Conservation (phyloP, 73 alveolate genomes). For the Paramecium biaurelia region DNA sequence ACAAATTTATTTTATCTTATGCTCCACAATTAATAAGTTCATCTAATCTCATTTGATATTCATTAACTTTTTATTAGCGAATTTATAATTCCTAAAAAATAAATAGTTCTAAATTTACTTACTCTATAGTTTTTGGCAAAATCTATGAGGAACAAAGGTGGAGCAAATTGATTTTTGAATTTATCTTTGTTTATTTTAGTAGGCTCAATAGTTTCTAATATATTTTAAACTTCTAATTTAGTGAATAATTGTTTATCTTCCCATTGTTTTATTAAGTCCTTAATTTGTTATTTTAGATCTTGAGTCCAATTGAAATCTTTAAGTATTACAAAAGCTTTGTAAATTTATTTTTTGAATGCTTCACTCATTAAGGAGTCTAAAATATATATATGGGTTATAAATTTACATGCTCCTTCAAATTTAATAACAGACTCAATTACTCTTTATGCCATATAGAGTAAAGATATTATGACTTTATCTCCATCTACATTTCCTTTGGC, state of each 20-base stretch:
- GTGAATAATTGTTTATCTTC: not conserved
- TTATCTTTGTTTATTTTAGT: not conserved
- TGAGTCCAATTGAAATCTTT: not conserved
- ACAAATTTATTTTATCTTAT: not conserved
- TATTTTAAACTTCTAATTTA: not conserved
- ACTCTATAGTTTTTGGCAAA: conserved; percentile 18
- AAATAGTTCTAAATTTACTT: not conserved
- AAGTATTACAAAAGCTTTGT: not conserved
- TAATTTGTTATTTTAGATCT: not conserved
- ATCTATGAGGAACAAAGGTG: not conserved
- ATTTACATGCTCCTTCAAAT: not conserved
- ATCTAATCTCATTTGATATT: not conserved
- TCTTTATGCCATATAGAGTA: conserved; percentile 6
- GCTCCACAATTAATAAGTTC: not conserved
- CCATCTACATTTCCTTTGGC: conserved; percentile 38
- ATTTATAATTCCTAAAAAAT: not conserved
- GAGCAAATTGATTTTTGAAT: not conserved
- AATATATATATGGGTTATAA: not conserved
- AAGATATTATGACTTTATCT: not conserved
- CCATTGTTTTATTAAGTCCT: not conserved
- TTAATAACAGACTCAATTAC: not conserved
- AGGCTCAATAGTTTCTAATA: not conserved
- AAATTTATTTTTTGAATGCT: not conserved
- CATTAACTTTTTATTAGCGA: not conserved
- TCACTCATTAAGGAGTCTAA: conserved; percentile 21